These are phyloP conservation scores for Lichtheimia corymbifera DNA, from an alignment of 371 early-diverging fungal genomes.

Conservation along the genomic window DNA sequence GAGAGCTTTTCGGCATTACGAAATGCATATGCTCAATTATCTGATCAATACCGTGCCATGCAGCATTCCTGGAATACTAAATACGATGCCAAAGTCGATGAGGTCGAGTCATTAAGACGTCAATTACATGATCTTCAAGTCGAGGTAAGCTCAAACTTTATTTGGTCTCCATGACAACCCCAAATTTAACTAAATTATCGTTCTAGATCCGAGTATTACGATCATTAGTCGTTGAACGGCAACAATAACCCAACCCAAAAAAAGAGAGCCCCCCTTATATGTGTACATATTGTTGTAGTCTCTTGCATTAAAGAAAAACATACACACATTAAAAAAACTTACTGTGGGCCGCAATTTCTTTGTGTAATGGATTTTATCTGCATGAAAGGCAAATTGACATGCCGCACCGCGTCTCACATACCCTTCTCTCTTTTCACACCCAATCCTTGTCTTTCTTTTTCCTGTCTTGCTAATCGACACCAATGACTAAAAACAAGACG, in stretches of 20 bases:
- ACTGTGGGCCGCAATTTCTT: too few species aligned
- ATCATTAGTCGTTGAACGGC: conserved; percentile 16
- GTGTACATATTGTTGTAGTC: too few species aligned
- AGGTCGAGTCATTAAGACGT: conserved; percentile 16
- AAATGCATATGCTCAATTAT: conserved; percentile 4
- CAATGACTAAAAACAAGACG: background rate
- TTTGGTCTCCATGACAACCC: conserved; percentile 5
- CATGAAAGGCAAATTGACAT: too few species aligned
- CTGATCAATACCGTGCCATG: conserved; percentile 1
- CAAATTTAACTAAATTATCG: conserved; percentile 1
- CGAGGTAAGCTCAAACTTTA: conserved; percentile 20
- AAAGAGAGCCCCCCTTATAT: too few species aligned
- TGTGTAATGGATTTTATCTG: too few species aligned
- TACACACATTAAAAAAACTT: too few species aligned
- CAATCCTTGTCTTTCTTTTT: too few species aligned
- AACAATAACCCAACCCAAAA: background rate
- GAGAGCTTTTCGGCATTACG: background rate
- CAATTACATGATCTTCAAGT: conserved; percentile 33
- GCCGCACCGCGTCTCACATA: too few species aligned
- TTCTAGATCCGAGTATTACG: conserved; percentile 24
- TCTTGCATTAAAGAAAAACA: too few species aligned
- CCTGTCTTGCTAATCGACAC: too few species aligned
- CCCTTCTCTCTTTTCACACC: too few species aligned
- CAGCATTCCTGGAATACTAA: background rate
- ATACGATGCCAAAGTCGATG: conserved; percentile 14